A percentile compares a stretch with the other conserved stretches of the same genome.
These are phyloP conservation scores for Cladorrhinum sp. DNA, from an alignment of 2,329 filamentous ascomycete genomes.

Conservation along the genomic window DNA sequence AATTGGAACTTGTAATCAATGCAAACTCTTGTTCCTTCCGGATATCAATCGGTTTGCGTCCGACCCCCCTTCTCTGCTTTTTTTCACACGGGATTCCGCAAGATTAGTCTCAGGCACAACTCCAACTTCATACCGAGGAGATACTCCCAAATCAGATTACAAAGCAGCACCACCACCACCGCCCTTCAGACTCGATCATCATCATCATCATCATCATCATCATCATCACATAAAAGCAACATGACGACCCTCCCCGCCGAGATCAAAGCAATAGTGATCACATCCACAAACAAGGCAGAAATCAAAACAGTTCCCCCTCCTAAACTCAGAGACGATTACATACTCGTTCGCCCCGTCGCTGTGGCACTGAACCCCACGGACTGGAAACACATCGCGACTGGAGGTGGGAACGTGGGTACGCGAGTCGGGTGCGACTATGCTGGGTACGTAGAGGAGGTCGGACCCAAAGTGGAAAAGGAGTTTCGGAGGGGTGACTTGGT, in stretches of 20 bases:
- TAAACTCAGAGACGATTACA: slow-evolving; percentile 27
- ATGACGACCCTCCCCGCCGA: slow-evolving; percentile 24
- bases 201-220: too few relatives aligned
- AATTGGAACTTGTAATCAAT: too few relatives aligned
- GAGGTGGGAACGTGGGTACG: not conserved
- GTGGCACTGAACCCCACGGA: slow-evolving; percentile 34
- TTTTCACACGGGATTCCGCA: too few relatives aligned
- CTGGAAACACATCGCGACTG: slow-evolving; percentile 29
- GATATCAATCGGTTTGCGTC: too few relatives aligned
- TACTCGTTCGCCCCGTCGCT: slow-evolving; percentile 29
- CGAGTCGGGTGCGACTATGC: slow-evolving; percentile 45
- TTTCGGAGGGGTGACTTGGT: slow-evolving; percentile 49
- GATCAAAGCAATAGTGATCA: slow-evolving; percentile 27
- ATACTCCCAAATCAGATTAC: too few relatives aligned
- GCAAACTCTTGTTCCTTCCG: too few relatives aligned
- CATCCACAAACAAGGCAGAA: slow-evolving; percentile 19
- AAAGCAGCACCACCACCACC: too few relatives aligned
- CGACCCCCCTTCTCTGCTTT: too few relatives aligned
- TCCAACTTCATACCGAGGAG: too few relatives aligned
- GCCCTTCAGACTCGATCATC: too few relatives aligned
- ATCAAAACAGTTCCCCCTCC: slow-evolving; percentile 26
- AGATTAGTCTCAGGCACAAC: too few relatives aligned
- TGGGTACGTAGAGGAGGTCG: slow-evolving; percentile 46
- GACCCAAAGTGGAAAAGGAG: slow-evolving; percentile 38
- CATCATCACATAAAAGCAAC: not conserved